phyloP scores from a whole-genome alignment of 2,329 filamentous ascomycete species.

The Cytospora leucostoma region DNA sequence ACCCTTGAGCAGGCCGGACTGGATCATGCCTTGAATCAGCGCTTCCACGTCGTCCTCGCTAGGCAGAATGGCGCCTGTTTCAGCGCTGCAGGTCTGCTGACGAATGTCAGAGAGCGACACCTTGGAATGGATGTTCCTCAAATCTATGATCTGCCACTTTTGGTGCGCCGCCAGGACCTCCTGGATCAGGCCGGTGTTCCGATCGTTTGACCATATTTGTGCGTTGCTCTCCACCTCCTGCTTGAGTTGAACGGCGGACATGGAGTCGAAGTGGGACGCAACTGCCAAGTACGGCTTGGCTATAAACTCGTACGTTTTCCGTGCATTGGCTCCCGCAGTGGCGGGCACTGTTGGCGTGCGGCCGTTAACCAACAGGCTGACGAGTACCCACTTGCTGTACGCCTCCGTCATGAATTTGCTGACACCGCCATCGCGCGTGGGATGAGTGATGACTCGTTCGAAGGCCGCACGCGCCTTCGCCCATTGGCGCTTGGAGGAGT shows the following conservation, averaged over 20 bases:
- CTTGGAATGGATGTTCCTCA: conserved; percentile 70
- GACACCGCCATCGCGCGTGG: conserved; percentile 60
- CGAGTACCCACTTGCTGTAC: conserved; percentile 87
- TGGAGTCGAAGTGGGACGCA: conserved; percentile 65
- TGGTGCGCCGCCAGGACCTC: conserved; percentile 72
- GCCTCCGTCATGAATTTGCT: conserved; percentile 84
- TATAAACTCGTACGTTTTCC: conserved; percentile 58
- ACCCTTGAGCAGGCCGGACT: conserved; percentile 53
- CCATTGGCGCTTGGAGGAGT: conserved; percentile 64
- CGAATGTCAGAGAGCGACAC: conserved; percentile 58
- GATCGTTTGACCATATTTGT: conserved; percentile 67
- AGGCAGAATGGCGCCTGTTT: conserved; percentile 49
- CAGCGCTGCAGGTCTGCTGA: conserved; percentile 53
- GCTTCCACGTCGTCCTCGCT: conserved; percentile 46
- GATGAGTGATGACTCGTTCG: conserved; percentile 66
- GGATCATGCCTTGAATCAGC: conserved; percentile 59
- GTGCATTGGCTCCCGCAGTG: conserved; percentile 53
- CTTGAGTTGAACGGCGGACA: conserved; percentile 57
- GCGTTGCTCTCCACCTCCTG: conserved; percentile 58
- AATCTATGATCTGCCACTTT: conserved; percentile 71
- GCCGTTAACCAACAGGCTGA: conserved; percentile 72
- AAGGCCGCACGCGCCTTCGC: conserved; percentile 61
- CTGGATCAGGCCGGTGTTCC: conserved; percentile 69
- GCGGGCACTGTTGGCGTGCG: conserved; percentile 56
- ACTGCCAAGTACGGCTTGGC: conserved; percentile 72